Conservation (phyloP, 345 rosid species). For the Eucalyptus globulus region DNA sequence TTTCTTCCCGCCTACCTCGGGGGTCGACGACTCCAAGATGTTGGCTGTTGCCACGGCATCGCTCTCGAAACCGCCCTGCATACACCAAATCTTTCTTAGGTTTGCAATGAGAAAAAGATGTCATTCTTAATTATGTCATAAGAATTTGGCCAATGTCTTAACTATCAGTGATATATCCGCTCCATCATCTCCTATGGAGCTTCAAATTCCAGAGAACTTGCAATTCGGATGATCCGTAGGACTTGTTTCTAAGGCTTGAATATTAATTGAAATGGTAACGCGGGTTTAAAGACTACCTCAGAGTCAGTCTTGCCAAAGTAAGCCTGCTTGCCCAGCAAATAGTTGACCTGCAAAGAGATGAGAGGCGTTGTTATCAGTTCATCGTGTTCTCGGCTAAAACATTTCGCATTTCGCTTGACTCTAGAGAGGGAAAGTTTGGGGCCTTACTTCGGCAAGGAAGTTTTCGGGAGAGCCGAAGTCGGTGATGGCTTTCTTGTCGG, state of each 20-base stretch:
- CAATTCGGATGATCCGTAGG: background rate
- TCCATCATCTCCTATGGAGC: background rate
- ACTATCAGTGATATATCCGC: background rate
- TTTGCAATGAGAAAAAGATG: background rate
- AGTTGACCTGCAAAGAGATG: constrained; percentile 46
- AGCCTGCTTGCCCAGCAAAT: constrained; percentile 83
- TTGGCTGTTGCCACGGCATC: constrained; percentile 74
- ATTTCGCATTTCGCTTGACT: background rate
- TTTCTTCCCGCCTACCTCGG: constrained; percentile 21
- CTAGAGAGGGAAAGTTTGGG: background rate
- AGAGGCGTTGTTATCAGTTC: background rate
- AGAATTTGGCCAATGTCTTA: background rate
- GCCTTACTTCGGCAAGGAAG: constrained; percentile 12
- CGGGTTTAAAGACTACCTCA: constrained; percentile 36
- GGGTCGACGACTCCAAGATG: constrained; percentile 48
- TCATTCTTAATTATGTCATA: background rate
- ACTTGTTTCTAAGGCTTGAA: background rate
- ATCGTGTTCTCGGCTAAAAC: background rate
- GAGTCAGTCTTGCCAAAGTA: constrained; percentile 51
- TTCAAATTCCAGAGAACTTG: background rate
- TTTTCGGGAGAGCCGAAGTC: constrained; percentile 75
- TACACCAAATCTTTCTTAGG: background rate
- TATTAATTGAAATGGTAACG: background rate
- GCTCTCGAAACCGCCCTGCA: constrained; percentile 76
- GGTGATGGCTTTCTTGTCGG: constrained; percentile 77